Evolutionary conservation across 2,329 filamentous ascomycete species (phyloP), one percentile per base, ranked within the genome.

Genomic region (Verticillium dahliae): DNA sequence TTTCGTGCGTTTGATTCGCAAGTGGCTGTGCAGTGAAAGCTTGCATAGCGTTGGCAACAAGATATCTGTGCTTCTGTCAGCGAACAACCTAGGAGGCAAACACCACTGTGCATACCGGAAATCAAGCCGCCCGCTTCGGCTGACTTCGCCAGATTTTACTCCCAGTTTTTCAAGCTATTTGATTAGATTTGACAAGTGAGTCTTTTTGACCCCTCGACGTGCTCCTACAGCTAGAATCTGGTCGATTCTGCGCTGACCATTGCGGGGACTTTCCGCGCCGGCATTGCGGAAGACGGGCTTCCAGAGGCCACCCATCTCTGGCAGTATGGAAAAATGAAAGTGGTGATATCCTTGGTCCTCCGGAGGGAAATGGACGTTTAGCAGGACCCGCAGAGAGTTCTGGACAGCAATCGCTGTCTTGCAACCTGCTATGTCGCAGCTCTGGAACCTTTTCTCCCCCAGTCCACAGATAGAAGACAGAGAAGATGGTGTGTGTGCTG

Each of bases 41-140:
- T 69, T 87, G 85, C 80, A 88, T 85, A 4, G 82, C 83, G 65
- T 80, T 86, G 65, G 80, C 80, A 60, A 87, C 81, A 58, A 89
- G 76, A 66, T 85, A 87, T 64, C 85, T 87, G 50, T 15, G 5
- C 31, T 39, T 5, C 38, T 5, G 5, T 45, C 5, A 14, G 10
- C 38, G 27, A 35, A 15, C n/a, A 10, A n/a, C 3, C 4, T 15
- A 5, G 15, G 10, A 6, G n/a, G 34, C 22, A 57, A 35, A 6
- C 3, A 9, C 14, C 7, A n/a, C 27, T 31, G 15, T 45, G 67
- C 76, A 62, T 74, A 86, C 83, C 83, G 79, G 35, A 88, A 74
- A 67, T 88, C 83, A n/a, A 88, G 69, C 41, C 81, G 79, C 15
- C 82, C 84, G 62, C 81, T 85, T 45, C 81, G 79, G 18, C 77